Evolutionary conservation across 768 basidiomycete genomes (phyloP), one percentile per base, ranked within the genome.

Genomic region (Phlegmacium glaucopus): DNA sequence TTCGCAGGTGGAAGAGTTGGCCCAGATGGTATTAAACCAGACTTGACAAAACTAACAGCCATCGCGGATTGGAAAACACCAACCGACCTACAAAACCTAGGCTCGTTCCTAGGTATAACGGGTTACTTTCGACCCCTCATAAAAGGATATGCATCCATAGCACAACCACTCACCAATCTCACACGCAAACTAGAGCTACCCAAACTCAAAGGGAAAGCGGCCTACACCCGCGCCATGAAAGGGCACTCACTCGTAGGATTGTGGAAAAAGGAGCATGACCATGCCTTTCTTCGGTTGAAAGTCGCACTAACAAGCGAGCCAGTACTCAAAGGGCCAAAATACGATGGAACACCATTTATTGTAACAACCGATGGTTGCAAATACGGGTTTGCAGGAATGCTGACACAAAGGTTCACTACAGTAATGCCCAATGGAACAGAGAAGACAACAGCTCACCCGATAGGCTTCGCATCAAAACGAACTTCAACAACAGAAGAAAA

Each of bases 331-430:
- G 48, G 50, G 0, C 65, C 66, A 6, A 25, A 42, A 5, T 73
- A 27, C 36, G 64, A 72, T 40, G 62, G 64, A 1, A 54, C 56
- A 15, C 56, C 47, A 26, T 58, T 73, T 49, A 61, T 70, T 2
- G 47, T 72, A 6, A 68, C 61, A 1, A 67, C 63, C 0, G 67
- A 73, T 39, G 66, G 62, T 0, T 65, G 55, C 18, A 62, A 66
- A 41, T 50, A 58, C 8, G 68, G 59, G 0, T 72, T 71, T 45
- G 68, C 56, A 0, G 69, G 51, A 1, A 49, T 67, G 0, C 50
- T 72, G 1, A 27, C 61, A 0, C 72, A 72, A 42, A 27, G 42
- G 1, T 44, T 55, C 13, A 43, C 44, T 3, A 55, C 51, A n/a
- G 44, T 44, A 3, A 37, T 55, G 1, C 55, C 59, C 2, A 49